These are phyloP conservation scores for Dimargaris cristalligena DNA, from an alignment of 192 early-diverging fungal species.

Conservation along the genomic window DNA sequence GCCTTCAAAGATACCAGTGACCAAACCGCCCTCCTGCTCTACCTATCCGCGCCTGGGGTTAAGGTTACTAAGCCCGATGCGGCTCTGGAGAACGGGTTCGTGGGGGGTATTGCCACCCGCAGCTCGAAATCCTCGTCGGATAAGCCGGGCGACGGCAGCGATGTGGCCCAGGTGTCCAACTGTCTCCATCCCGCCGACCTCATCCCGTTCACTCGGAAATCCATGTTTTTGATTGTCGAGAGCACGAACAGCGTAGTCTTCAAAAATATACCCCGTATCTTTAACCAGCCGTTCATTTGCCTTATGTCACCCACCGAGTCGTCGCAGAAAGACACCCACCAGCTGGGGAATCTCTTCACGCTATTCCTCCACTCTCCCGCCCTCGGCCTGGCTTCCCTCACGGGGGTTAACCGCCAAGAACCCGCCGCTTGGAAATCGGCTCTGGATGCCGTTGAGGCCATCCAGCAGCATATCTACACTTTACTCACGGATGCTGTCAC, in stretches of 20 bases:
- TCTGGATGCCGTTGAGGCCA: background rate
- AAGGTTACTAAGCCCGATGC: background rate
- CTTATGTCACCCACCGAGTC: conserved; percentile 83
- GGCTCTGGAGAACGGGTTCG: conserved; percentile 17
- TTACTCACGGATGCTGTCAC: conserved; percentile 16
- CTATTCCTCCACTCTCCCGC: conserved; percentile 84
- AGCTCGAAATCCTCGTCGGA: conserved; percentile 3
- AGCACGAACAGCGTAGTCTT: conserved; percentile 78
- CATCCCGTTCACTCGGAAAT: conserved; percentile 86
- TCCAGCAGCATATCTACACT: conserved; percentile 22
- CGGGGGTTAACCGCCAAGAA: conserved; percentile 40
- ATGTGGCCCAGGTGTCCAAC: conserved; percentile 37
- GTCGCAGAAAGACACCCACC: conserved; percentile 37
- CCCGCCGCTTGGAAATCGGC: conserved; percentile 36
- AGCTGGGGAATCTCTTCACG: conserved; percentile 83
- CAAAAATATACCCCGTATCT: conserved; percentile 69
- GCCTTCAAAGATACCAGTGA: conserved; percentile 83
- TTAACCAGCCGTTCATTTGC: conserved; percentile 71
- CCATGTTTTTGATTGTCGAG: conserved; percentile 86
- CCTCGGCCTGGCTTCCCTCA: conserved; percentile 75
- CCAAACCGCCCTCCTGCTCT: conserved; percentile 71
- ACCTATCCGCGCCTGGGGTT: conserved; percentile 78
- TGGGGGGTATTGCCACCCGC: conserved; percentile 19
- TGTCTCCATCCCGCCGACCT: conserved; percentile 81
- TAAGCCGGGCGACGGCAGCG: conserved; percentile 19